Evolutionary conservation across 352 stramenopile species (phyloP).

Genomic region (Globisporangium echinulatum): DNA sequence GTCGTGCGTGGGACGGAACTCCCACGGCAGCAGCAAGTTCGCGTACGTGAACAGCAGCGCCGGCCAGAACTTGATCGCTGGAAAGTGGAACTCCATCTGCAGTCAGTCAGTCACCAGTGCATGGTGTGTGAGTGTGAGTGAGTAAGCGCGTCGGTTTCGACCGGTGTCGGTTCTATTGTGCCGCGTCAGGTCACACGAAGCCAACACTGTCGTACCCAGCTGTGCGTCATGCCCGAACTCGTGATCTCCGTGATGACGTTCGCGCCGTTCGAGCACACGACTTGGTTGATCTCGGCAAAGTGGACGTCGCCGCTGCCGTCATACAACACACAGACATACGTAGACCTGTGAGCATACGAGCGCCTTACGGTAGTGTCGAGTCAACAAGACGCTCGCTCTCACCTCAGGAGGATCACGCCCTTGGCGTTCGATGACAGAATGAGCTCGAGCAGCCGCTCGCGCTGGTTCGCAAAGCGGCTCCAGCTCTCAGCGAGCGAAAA

Average conservation of each 20-base stretch:
- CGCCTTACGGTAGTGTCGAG: neutral
- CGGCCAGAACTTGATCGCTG: constrained; percentile 43
- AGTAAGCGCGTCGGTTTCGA: too few relatives aligned
- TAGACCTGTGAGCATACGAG: neutral
- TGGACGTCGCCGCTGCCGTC: constrained; percentile 86
- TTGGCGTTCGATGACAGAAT: constrained; percentile 80
- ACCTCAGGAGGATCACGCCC: constrained; percentile 86
- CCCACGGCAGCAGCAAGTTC: constrained; percentile 72
- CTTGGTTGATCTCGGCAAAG: constrained; percentile 90
- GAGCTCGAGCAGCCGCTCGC: constrained; percentile 77
- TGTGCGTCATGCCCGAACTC: constrained; percentile 92
- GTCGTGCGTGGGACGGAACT: constrained; percentile 56
- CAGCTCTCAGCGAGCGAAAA: constrained; percentile 86
- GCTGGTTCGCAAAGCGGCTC: constrained; percentile 79
- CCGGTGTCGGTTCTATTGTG: too few relatives aligned
- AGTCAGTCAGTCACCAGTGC: neutral
- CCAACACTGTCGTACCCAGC: constrained; percentile 52
- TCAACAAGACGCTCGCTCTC: neutral
- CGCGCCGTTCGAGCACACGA: constrained; percentile 71
- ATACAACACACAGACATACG: constrained; percentile 5
- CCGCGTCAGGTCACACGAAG: too few relatives aligned
- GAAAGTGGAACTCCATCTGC: constrained; percentile 72
- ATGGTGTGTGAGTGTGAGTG: too few relatives aligned
- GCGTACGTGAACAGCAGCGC: constrained; percentile 60
- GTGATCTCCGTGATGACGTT: constrained; percentile 84